phyloP scores from a whole-genome alignment of 2,329 filamentous ascomycete species.

The Talaromyces marneffei region DNA sequence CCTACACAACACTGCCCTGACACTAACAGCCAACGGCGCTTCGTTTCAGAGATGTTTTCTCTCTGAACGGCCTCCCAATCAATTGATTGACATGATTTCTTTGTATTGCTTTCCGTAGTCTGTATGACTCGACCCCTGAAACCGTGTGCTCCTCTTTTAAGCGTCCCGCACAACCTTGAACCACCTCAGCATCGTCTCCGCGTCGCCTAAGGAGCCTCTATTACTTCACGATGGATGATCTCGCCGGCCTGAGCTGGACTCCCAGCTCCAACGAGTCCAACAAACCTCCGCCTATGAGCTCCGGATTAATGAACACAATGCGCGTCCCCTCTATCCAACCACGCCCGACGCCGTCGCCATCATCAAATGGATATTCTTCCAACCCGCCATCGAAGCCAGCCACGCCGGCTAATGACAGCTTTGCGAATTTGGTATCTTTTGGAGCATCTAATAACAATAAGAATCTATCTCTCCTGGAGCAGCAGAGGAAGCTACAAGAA shows the following conservation, averaged over 20 bases:
- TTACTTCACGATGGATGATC: conserved; percentile 39
- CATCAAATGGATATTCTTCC: conserved; percentile 22
- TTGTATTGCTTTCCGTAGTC: neutral
- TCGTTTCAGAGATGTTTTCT: neutral
- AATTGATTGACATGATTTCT: neutral
- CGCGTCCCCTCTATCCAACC: conserved; percentile 37
- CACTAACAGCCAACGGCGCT: neutral
- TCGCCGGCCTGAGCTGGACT: conserved; percentile 43
- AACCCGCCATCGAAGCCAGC: conserved; percentile 36
- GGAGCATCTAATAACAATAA: conserved; percentile 47
- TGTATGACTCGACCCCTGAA: neutral
- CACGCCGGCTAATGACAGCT: conserved; percentile 47
- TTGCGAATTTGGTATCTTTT: conserved; percentile 61
- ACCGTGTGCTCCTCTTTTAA: neutral
- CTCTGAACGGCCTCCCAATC: neutral
- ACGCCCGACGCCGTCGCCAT: conserved; percentile 37
- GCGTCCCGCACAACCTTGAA: neutral
- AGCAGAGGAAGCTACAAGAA: conserved; percentile 66
- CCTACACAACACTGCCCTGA: neutral
- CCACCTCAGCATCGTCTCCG: neutral
- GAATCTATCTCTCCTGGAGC: conserved; percentile 63
- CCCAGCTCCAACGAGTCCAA: conserved; percentile 29
- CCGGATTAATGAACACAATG: conserved; percentile 32
- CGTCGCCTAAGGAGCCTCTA: neutral
- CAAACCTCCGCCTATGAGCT: conserved; percentile 33